Conservation (phyloP, 1,139 yeast genomes). For the Lodderomyces margitis region DNA sequence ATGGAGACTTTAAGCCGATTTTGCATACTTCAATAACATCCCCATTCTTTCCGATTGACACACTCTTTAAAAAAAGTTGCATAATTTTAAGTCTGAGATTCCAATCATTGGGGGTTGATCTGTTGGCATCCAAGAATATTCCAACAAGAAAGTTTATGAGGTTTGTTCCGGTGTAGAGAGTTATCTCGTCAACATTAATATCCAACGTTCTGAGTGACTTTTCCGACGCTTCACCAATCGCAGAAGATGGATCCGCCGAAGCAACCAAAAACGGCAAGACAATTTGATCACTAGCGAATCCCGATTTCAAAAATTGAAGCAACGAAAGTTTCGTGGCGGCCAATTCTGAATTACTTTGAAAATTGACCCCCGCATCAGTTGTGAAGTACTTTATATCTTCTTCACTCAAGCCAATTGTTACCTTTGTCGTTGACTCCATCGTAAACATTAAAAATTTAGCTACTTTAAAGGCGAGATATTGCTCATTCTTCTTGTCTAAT, state of each 20-base stretch:
- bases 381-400: constrained; percentile 61
- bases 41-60: constrained; percentile 41
- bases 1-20: constrained; percentile 56
- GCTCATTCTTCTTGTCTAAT: constrained; percentile 35
- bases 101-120: constrained; percentile 50
- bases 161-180: constrained; percentile 10
- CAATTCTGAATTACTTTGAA: constrained; percentile 48
- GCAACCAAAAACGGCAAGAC: constrained; percentile 59
- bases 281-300: constrained; percentile 34
- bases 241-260: constrained; percentile 56
- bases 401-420: constrained; percentile 58
- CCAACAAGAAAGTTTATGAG: constrained; percentile 44
- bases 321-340: constrained; percentile 40
- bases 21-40: constrained; percentile 45
- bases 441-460: constrained; percentile 56
- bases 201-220: constrained; percentile 49
- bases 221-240: constrained; percentile 50
- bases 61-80: constrained; percentile 51
- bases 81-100: constrained; percentile 61
- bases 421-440: constrained; percentile 32
- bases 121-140: constrained; percentile 46
- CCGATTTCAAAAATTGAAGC: constrained; percentile 36
- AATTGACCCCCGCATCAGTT: constrained; percentile 62
- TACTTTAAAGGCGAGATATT: constrained; percentile 45
- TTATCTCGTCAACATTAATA: constrained; percentile 50